Percentiles rank a stretch among this genome's conserved stretches.
These are phyloP conservation scores for Pigoraptor vietnamica DNA, from an alignment of 78 protist genomes.

Conservation along the genomic window DNA sequence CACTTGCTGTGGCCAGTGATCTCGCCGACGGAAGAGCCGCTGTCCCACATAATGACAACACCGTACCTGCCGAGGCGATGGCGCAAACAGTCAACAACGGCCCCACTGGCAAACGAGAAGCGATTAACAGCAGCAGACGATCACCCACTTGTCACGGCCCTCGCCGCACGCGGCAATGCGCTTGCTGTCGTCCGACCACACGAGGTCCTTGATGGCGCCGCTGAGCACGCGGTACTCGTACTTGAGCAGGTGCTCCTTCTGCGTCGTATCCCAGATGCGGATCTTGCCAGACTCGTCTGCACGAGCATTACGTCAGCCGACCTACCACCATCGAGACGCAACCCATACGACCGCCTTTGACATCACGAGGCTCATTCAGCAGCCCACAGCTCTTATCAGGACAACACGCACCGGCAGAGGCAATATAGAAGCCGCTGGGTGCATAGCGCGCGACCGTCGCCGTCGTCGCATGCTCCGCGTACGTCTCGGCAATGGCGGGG, in stretches of 20 bases:
- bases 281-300: slow-evolving; percentile 71
- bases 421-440: slow-evolving; percentile 84
- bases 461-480: slow-evolving; percentile 71
- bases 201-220: slow-evolving; percentile 66
- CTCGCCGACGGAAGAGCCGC: slow-evolving; percentile 84
- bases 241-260: slow-evolving; percentile 76
- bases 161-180: slow-evolving; percentile 90
- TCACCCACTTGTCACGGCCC: slow-evolving; percentile 70
- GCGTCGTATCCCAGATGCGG: slow-evolving; percentile 86
- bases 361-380: background rate
- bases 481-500: slow-evolving; percentile 64
- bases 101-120: background rate
- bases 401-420: slow-evolving; percentile 71
- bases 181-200: slow-evolving; percentile 86
- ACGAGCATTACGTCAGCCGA: too few species aligned
- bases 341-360: background rate
- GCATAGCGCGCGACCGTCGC: slow-evolving; percentile 80
- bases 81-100: background rate
- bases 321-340: background rate
- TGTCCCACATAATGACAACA: slow-evolving; percentile 15
- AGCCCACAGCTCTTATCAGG: background rate
- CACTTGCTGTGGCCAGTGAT: slow-evolving; percentile 81
- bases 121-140: background rate
- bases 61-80: slow-evolving; percentile 1
- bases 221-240: slow-evolving; percentile 41